Evolutionary conservation across 257 asterid species (phyloP).

Genomic region (Solanum sejunctum): DNA sequence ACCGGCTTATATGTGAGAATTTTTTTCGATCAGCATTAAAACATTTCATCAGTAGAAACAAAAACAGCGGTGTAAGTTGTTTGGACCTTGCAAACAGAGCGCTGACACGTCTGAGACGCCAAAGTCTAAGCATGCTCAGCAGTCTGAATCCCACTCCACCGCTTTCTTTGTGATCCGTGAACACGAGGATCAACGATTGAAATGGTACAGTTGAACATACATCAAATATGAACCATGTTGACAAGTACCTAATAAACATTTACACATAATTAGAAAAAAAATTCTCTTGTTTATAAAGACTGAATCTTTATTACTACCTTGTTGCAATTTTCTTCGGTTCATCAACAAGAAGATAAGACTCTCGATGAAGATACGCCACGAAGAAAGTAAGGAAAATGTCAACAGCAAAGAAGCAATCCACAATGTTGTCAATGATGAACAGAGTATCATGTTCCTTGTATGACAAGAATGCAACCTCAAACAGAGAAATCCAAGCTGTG

Average conservation of each 20-base stretch:
- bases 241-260: constrained; percentile 40
- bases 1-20: not conserved
- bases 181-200: constrained; percentile 37
- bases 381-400: constrained; percentile 84
- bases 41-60: not conserved
- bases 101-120: constrained; percentile 97
- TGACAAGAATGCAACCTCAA: constrained; percentile 70
- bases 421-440: constrained; percentile 61
- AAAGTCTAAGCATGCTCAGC: constrained; percentile 82
- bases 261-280: not conserved
- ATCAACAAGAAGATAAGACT: constrained; percentile 63
- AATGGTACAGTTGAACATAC: constrained; percentile 76
- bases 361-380: constrained; percentile 66
- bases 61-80: not conserved
- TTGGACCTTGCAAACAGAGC: constrained; percentile 64
- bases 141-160: constrained; percentile 56
- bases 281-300: not conserved
- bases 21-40: not conserved
- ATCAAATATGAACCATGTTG: constrained; percentile 75
- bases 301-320: constrained; percentile 26
- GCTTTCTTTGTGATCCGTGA: constrained; percentile 38
- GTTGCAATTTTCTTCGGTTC: constrained; percentile 47
- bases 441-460: constrained; percentile 54
- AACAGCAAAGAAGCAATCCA: constrained; percentile 62
- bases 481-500: constrained; percentile 87